Evolutionary conservation across 768 basidiomycete genomes (phyloP).

Genomic region (Floccularia luteovirens): DNA sequence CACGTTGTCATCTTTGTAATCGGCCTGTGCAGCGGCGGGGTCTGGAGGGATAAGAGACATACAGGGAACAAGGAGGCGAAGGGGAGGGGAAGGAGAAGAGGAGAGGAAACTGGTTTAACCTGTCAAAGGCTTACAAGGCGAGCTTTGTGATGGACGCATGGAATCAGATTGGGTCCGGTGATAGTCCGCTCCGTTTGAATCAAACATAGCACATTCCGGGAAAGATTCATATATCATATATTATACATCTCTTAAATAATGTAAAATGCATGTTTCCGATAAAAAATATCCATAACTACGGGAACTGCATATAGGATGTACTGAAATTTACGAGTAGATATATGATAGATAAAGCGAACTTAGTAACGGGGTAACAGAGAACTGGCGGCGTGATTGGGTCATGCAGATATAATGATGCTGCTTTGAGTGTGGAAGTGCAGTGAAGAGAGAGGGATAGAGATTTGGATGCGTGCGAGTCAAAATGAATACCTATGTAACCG

Average conservation of each 20-base stretch:
- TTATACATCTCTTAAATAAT: too few species aligned
- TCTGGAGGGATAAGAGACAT: slow-evolving; percentile 55
- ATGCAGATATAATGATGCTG: too few species aligned
- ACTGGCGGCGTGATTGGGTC: too few species aligned
- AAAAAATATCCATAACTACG: too few species aligned
- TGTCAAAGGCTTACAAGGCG: background rate
- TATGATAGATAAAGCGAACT: too few species aligned
- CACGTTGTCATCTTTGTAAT: slow-evolving; percentile 31
- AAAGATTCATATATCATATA: too few species aligned
- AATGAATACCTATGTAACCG: slow-evolving; percentile 9
- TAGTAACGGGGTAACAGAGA: too few species aligned
- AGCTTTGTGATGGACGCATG: background rate
- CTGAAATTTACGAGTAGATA: too few species aligned
- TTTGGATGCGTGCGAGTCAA: slow-evolving; percentile 8
- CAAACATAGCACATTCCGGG: too few species aligned
- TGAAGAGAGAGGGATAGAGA: slow-evolving; percentile 14
- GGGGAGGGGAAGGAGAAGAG: background rate
- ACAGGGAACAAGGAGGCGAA: slow-evolving; percentile 13
- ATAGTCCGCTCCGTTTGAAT: background rate
- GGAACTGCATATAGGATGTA: too few species aligned
- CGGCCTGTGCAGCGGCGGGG: slow-evolving; percentile 25
- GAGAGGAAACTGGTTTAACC: slow-evolving; percentile 1
- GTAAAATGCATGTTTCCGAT: too few species aligned
- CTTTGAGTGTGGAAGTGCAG: too few species aligned
- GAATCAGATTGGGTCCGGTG: background rate